These are phyloP conservation scores for Eurotiales sp. DNA, from an alignment of 2,329 filamentous ascomycete species.

Conservation along the genomic window DNA sequence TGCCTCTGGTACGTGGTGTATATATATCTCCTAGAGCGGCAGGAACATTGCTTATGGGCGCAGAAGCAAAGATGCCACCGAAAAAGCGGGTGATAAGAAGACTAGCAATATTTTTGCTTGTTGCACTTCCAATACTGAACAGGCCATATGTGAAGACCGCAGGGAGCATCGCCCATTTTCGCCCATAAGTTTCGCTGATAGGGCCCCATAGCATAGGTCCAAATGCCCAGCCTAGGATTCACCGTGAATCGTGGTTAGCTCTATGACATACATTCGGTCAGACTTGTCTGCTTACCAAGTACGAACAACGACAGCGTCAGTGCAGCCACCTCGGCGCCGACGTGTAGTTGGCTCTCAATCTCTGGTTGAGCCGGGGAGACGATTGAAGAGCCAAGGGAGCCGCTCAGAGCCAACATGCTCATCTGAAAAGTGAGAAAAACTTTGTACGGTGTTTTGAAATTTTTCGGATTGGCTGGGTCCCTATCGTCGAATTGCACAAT, in stretches of 20 bases:
- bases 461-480: slow-evolving; percentile 8
- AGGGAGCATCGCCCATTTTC: slow-evolving; percentile 46
- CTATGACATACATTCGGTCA: background rate
- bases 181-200: slow-evolving; percentile 48
- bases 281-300: background rate
- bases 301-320: slow-evolving; percentile 5
- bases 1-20: slow-evolving; percentile 42
- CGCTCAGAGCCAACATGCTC: slow-evolving; percentile 11
- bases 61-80: slow-evolving; percentile 50
- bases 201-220: slow-evolving; percentile 42
- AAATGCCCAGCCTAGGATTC: slow-evolving; percentile 30
- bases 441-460: slow-evolving; percentile 8
- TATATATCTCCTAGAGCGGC: slow-evolving; percentile 51
- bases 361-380: slow-evolving; percentile 7
- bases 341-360: slow-evolving; percentile 1
- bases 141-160: slow-evolving; percentile 50
- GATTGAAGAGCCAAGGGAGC: slow-evolving; percentile 10
- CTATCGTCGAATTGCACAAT: background rate
- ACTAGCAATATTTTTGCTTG: slow-evolving; percentile 51
- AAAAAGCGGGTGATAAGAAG: slow-evolving; percentile 55
- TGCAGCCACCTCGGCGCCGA: background rate
- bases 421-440: slow-evolving; percentile 9
- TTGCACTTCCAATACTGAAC: slow-evolving; percentile 54
- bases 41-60: slow-evolving; percentile 49
- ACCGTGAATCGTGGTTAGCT: background rate